A percentile compares a stretch with the other conserved stretches of the same genome.
These are phyloP conservation scores for Amanita thiersii DNA, from an alignment of 768 basidiomycete species.

Conservation along the genomic window DNA sequence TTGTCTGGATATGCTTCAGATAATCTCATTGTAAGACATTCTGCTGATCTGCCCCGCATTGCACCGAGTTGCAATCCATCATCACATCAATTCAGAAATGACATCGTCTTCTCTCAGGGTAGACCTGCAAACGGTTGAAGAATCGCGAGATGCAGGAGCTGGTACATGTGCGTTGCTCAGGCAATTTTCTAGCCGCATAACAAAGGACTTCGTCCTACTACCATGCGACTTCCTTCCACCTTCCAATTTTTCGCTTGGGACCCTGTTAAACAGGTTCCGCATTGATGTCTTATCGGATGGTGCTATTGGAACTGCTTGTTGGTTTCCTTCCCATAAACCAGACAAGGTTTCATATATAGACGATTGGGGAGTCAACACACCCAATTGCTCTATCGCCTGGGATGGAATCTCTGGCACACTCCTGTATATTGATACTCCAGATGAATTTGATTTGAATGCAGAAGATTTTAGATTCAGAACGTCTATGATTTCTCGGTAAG, in stretches of 20 bases:
- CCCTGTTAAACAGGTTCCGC: constrained; percentile 77
- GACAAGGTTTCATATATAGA: constrained; percentile 53
- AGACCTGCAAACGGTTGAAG: constrained; percentile 76
- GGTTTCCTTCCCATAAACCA: constrained; percentile 41
- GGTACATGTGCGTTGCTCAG: constrained; percentile 74
- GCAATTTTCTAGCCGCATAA: constrained; percentile 69
- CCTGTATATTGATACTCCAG: constrained; percentile 64
- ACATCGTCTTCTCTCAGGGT: constrained; percentile 62
- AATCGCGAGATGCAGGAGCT: constrained; percentile 52
- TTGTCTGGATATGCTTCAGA: constrained; percentile 5
- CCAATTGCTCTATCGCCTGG: constrained; percentile 53
- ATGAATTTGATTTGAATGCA: constrained; percentile 56
- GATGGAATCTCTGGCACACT: constrained; percentile 59
- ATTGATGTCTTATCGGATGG: constrained; percentile 57
- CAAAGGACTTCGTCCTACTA: constrained; percentile 80
- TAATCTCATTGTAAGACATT: constrained; percentile 48
- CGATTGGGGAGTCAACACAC: constrained; percentile 52
- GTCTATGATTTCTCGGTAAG: constrained; percentile 61
- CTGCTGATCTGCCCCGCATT: constrained; percentile 77
- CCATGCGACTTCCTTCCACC: constrained; percentile 91
- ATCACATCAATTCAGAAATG: constrained; percentile 77
- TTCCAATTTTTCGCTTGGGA: constrained; percentile 56
- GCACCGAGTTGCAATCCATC: constrained; percentile 69
- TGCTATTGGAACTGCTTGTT: constrained; percentile 58
- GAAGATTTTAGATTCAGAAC: constrained; percentile 73